Percentiles rank a stretch among this genome's conserved stretches.
Evolutionary conservation across 768 basidiomycete genomes (phyloP).

Genomic region (Kwoniella bestiolae): DNA sequence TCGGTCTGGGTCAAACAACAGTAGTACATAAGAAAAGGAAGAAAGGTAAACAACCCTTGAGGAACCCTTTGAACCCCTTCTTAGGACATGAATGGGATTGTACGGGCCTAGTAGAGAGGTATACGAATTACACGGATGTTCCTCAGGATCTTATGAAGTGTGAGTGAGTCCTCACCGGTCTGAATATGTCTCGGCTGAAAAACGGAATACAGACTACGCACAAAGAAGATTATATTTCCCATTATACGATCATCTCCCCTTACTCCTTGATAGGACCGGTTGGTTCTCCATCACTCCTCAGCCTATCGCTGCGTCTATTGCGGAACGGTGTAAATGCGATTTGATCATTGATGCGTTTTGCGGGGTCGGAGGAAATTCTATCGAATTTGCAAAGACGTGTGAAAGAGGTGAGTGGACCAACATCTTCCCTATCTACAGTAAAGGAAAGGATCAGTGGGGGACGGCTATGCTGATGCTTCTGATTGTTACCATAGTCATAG

Average conservation of each 20-base stretch:
- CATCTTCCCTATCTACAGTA: neutral
- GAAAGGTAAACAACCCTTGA: conserved; percentile 7
- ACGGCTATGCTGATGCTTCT: neutral
- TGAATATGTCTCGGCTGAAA: no score
- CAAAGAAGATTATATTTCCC: conserved; percentile 84
- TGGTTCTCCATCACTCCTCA: conserved; percentile 98
- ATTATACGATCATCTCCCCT: conserved; percentile 72
- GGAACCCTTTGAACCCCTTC: conserved; percentile 18
- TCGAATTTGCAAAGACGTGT: conserved; percentile 95
- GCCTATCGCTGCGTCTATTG: conserved; percentile 86
- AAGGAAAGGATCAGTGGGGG: neutral
- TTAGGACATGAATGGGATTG: conserved; percentile 63
- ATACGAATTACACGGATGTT: conserved; percentile 68
- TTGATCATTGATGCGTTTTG: conserved; percentile 78
- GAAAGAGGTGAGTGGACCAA: conserved; percentile 71
- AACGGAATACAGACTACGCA: conserved; percentile 83
- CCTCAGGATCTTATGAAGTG: conserved; percentile 82
- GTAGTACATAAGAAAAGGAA: conserved; percentile 17
- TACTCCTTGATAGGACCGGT: conserved; percentile 90
- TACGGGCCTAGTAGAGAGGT: conserved; percentile 73
- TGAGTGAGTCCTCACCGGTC: no score
- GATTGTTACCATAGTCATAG: conserved; percentile 72
- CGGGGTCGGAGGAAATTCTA: conserved; percentile 96
- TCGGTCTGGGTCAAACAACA: neutral
- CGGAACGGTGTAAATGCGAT: conserved; percentile 71